A percentile compares a stretch with the other conserved stretches of the same genome.
Conservation (phyloP, 2,329 filamentous ascomycete species). For the Gaeumannomyces tritici region DNA sequence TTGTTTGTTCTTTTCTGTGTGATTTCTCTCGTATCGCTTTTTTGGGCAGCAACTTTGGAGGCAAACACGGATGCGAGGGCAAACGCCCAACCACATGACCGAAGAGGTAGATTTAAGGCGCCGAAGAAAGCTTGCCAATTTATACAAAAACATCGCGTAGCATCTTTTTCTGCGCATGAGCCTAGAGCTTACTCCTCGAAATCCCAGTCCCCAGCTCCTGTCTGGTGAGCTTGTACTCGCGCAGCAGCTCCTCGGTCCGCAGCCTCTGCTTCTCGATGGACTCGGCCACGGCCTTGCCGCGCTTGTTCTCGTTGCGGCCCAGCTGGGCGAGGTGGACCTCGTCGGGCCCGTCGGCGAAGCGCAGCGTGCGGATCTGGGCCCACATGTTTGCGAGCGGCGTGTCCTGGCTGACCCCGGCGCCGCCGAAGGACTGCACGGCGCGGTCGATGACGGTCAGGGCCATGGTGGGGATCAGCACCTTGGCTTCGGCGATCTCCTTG, state of each 20-base stretch:
- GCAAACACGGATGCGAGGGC: no score
- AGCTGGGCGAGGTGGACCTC: conserved; percentile 86
- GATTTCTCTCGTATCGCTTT: no score
- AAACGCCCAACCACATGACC: no score
- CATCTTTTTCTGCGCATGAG: no score
- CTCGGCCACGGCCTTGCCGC: conserved; percentile 48
- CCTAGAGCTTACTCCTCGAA: neutral
- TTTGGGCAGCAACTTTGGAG: no score
- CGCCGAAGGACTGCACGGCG: conserved; percentile 87
- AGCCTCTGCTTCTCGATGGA: conserved; percentile 55
- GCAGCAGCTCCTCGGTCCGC: conserved; percentile 57
- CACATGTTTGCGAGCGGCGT: conserved; percentile 83
- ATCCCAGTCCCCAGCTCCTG: conserved; percentile 44
- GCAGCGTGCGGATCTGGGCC: conserved; percentile 69
- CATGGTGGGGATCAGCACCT: conserved; percentile 78
- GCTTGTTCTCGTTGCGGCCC: conserved; percentile 71
- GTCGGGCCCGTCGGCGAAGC: conserved; percentile 87
- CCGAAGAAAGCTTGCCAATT: neutral
- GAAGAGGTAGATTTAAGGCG: no score
- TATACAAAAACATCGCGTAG: neutral
- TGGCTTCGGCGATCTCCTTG: conserved; percentile 90
- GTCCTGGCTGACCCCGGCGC: conserved; percentile 85
- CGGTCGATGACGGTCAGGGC: conserved; percentile 85
- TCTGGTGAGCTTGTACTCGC: conserved; percentile 39
- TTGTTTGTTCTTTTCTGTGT: no score